These are phyloP conservation scores for Ustilago curta DNA, from an alignment of 1,284 basidiomycete genomes.

Conservation along the genomic window DNA sequence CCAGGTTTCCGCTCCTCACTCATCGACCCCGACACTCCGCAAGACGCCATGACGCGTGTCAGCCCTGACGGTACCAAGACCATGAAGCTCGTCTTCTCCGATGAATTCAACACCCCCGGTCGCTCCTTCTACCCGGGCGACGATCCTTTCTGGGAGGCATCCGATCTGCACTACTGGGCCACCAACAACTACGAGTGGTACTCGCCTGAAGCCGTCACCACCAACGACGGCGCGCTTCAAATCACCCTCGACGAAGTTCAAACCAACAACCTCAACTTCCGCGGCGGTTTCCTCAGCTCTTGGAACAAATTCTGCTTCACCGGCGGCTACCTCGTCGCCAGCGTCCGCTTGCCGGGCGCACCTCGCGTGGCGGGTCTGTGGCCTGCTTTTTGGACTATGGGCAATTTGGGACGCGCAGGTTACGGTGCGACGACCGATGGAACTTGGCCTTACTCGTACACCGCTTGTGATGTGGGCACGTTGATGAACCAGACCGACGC, in stretches of 20 bases:
- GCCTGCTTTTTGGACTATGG: constrained; percentile 81
- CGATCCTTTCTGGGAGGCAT: constrained; percentile 80
- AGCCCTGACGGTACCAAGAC: constrained; percentile 72
- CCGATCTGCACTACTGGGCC: constrained; percentile 78
- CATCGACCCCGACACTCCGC: constrained; percentile 70
- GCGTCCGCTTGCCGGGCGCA: constrained; percentile 81
- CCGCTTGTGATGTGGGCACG: constrained; percentile 61
- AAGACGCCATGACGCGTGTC: constrained; percentile 40
- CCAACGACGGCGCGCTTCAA: constrained; percentile 80
- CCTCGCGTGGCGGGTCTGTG: constrained; percentile 72
- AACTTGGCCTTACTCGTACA: constrained; percentile 76
- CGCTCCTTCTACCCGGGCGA: constrained; percentile 74
- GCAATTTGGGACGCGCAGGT: constrained; percentile 74
- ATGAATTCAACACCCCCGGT: constrained; percentile 68
- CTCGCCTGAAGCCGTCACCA: constrained; percentile 84
- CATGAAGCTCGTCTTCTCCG: constrained; percentile 67
- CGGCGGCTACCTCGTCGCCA: constrained; percentile 84
- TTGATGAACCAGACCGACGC: constrained; percentile 63
- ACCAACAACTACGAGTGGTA: constrained; percentile 72
- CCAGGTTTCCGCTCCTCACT: constrained; percentile 52
- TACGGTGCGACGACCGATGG: constrained; percentile 73
- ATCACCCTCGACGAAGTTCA: constrained; percentile 74
- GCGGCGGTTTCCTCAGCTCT: constrained; percentile 74
- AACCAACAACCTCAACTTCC: constrained; percentile 76
- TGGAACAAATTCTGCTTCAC: constrained; percentile 97